phyloP scores from a whole-genome alignment of 306 rosid species.

The Castanea crenata region DNA sequence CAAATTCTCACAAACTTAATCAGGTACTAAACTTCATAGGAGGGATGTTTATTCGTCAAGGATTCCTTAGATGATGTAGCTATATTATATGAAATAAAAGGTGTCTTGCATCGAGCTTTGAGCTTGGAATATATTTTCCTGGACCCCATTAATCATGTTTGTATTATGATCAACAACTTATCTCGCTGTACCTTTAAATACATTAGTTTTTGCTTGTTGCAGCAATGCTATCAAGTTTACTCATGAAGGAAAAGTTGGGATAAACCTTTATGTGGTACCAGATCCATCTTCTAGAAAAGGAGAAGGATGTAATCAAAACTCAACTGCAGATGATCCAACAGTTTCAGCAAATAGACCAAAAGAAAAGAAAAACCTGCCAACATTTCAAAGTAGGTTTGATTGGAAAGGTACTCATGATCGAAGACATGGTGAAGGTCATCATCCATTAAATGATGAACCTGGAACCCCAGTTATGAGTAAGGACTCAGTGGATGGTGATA shows the following conservation, averaged over 20 bases:
- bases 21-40: conserved; percentile 45
- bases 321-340: conserved; percentile 28
- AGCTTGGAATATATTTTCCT: neutral
- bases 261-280: conserved; percentile 63
- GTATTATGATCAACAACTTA: neutral
- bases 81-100: neutral
- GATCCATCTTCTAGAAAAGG: conserved; percentile 52
- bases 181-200: conserved; percentile 1
- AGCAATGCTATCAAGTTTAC: conserved; percentile 97
- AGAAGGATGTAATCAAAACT: conserved; percentile 41
- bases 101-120: neutral
- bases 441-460: conserved; percentile 37
- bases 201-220: conserved; percentile 28
- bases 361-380: conserved; percentile 43
- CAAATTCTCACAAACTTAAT: conserved; percentile 89
- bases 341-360: conserved; percentile 42
- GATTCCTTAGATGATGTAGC: neutral
- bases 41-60: neutral
- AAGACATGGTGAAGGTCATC: conserved; percentile 38
- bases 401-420: conserved; percentile 29
- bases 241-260: conserved; percentile 89
- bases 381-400: conserved; percentile 32
- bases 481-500: conserved; percentile 42
- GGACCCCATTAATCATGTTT: neutral
- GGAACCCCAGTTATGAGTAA: conserved; percentile 51